A percentile compares a stretch with the other conserved stretches of the same genome.
Conservation (phyloP, 345 rosid species). For the Euphorbia tirucalli region DNA sequence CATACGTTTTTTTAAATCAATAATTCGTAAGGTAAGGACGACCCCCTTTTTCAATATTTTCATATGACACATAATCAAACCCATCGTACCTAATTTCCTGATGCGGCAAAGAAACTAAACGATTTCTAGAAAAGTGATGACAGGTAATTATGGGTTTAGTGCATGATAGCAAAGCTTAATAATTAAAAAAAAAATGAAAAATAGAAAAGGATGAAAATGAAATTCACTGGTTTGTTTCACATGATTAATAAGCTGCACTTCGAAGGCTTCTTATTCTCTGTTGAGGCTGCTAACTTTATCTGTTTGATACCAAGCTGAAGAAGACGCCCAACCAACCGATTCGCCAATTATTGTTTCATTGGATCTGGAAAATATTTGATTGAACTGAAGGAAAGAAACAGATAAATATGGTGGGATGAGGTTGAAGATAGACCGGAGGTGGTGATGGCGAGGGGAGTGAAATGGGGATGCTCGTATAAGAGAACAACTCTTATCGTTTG, state of each 20-base stretch:
- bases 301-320: background rate
- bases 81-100: background rate
- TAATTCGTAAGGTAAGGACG: no score
- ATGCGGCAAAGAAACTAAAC: background rate
- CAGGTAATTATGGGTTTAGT: background rate
- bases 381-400: background rate
- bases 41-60: no score
- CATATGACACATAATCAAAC: no score
- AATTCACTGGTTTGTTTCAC: constrained; percentile 1
- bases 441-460: constrained; percentile 34
- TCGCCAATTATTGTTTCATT: background rate
- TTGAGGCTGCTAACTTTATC: no score
- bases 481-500: constrained; percentile 78
- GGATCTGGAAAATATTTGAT: background rate
- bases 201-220: background rate
- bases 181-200: background rate
- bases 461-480: constrained; percentile 63
- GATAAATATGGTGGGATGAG: constrained; percentile 26
- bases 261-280: background rate
- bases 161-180: background rate
- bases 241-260: background rate
- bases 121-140: background rate
- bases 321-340: background rate
- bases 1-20: no score
- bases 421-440: constrained; percentile 3